phyloP scores from a whole-genome alignment of 306 rosid genomes.

The Cucurbita argyrosperma region DNA sequence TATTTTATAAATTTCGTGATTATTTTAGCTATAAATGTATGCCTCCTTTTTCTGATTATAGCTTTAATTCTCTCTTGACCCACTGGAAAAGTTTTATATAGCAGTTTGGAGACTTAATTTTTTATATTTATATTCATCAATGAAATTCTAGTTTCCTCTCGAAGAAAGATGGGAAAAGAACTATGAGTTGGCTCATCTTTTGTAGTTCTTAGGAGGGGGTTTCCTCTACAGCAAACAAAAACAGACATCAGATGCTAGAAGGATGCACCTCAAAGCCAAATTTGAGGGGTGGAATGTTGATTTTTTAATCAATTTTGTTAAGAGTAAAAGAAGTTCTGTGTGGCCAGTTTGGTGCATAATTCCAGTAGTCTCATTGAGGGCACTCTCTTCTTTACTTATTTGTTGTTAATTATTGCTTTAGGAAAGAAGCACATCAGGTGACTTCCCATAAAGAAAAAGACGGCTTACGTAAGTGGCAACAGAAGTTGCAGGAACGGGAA shows the following conservation, averaged over 20 bases:
- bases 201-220: no score
- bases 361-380: neutral
- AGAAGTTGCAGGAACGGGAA: constrained; percentile 60
- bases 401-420: constrained; percentile 11
- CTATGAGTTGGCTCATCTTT: no score
- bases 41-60: neutral
- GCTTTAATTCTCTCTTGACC: neutral
- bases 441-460: constrained; percentile 52
- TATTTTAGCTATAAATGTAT: neutral
- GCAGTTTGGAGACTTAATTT: neutral
- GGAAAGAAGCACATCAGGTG: constrained; percentile 63
- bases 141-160: no score
- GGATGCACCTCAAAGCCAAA: neutral
- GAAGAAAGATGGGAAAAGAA: no score
- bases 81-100: no score
- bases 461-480: constrained; percentile 67
- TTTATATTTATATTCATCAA: neutral
- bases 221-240: neutral
- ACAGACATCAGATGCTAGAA: neutral
- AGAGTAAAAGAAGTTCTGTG: neutral
- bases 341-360: neutral
- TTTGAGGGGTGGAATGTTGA: neutral
- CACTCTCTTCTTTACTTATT: neutral
- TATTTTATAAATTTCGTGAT: neutral
- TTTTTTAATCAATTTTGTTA: neutral